Evolutionary conservation across 768 basidiomycete species (phyloP), one percentile per base, ranked within the genome.

Genomic region (Lyophyllum atratum): DNA sequence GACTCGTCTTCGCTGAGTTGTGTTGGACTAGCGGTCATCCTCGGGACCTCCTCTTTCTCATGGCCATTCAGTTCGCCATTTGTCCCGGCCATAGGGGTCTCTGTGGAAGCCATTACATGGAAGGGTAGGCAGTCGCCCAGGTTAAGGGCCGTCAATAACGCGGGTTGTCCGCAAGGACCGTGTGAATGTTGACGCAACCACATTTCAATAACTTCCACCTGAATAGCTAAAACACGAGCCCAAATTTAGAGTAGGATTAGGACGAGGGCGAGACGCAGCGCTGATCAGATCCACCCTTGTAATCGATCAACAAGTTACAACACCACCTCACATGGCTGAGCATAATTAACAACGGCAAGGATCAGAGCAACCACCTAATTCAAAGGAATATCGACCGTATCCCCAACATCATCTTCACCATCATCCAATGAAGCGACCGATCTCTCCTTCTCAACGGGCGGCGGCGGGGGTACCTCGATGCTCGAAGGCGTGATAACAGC

Each of bases 381-480:
- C 71, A 85, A 71, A 39, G 80, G 77, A 59, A 90, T 88, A 64
- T 92, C 90, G 29, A 83, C 90, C 5, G 88, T 92, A 68, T 87
- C 88, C 0, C 90, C 91, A 45, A 92, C 80, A 28, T 92, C 91
- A 51, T 90, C 90, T 34, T 90, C 89, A 0, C 69, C 81, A 9
- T 85, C 81, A 29, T 84, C 86, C 21, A 70, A 64, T 19, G 71
- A 63, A 39, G 52, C 12, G n/a, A 74, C 66, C 51, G 74, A 67
- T 31, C 71, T 74, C 69, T 92, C 88, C 72, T 93, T 91, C 67
- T 89, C 87, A 14, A 90, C 80, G 0, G 88, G 89, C 24, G 90
- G 89, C 3, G 91, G 91, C 0, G 90, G 86, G 3, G 89, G 90
- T 6, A 92, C 86, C 66, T 92, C 89, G 12, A 89, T 86, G 51